Conservation (phyloP, 192 early-diverging fungal species). For the Entophlyctis helioformis region DNA sequence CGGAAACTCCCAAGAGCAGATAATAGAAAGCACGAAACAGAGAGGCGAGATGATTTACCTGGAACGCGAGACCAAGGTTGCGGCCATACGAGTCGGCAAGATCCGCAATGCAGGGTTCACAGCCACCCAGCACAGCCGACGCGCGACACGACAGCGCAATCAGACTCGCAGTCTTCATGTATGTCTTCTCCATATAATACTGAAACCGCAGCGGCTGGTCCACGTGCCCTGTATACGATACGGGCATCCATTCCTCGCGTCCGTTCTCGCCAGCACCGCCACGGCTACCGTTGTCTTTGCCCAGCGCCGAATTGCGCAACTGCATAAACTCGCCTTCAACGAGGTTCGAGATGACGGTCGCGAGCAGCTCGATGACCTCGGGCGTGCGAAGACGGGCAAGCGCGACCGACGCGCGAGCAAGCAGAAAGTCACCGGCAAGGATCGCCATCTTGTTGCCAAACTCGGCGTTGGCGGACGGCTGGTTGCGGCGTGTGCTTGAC, state of each 20-base stretch:
- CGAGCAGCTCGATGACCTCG: conserved; percentile 86
- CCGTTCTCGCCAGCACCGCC: conserved; percentile 1
- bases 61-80: conserved; percentile 88
- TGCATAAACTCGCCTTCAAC: conserved; percentile 99
- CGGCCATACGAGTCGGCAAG: conserved; percentile 79
- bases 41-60: conserved; percentile 36
- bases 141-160: conserved; percentile 87
- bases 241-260: no score
- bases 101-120: conserved; percentile 56
- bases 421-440: conserved; percentile 79
- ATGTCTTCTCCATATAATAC: conserved; percentile 92
- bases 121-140: conserved; percentile 74
- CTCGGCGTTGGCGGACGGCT: conserved; percentile 67
- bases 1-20: neutral
- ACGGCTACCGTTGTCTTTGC: conserved; percentile 4
- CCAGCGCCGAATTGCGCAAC: conserved; percentile 54
- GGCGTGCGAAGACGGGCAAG: conserved; percentile 78
- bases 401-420: conserved; percentile 85
- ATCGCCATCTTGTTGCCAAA: conserved; percentile 98
- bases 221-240: no score
- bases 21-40: conserved; percentile 5
- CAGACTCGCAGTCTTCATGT: conserved; percentile 88
- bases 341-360: conserved; percentile 82
- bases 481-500: conserved; percentile 57
- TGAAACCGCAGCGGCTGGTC: conserved; percentile 42